Base-by-base conservation (phyloP, 257 asterid genomes). In the Fraxinus pennsylvanica region DNA sequence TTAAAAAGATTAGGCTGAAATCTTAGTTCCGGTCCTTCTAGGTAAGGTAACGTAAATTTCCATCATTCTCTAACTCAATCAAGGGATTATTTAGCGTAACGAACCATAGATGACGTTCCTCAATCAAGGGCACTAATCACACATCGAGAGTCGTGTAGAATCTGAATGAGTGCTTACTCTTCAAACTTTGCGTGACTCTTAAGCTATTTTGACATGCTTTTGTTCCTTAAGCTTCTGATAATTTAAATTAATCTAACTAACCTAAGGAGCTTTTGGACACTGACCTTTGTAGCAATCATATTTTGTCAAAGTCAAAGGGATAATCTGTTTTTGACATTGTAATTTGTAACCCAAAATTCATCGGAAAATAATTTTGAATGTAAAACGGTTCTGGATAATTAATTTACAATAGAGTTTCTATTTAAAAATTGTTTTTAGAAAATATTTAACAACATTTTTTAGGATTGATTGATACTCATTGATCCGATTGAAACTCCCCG, bases 1-100 rank as follows among this genome's bases (percentile, higher is more conserved):
- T 15, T 12, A 10, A 47, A 47, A 6, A 43, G 5, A 45, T 45
- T 43, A 43, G 15, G 12, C 12, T 43, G 68, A 30, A 70, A 73
- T 74, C 73, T 74, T 29, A 79, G 22, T 73, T 69, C 50, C 54
- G 43, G 74, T 68, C 45, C 50, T 82, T 75, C 39, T 50, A 79
- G 82, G 80, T 79, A 80, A 29, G 32, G 32, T 29, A 29, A 83
- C 87, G 85, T 83, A 84, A 85, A 80, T 78, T 79, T 74, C 73
- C 72, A 32, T 76, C 81, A 74, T 86, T 86, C 82, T 86, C 84
- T 79, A 83, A 82, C 86, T 29, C 32, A 29, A 29, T 29, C 25
- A 69, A 76, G 77, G 86, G 86, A 85, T 85, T 82, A 92, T 85
- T 87, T 91, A 91, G 89, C 91, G 92, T 91, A 82, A 92, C 94